These are phyloP conservation scores for Penicillium odoratum DNA, from an alignment of 495 filamentous ascomycete genomes.

Conservation along the genomic window DNA sequence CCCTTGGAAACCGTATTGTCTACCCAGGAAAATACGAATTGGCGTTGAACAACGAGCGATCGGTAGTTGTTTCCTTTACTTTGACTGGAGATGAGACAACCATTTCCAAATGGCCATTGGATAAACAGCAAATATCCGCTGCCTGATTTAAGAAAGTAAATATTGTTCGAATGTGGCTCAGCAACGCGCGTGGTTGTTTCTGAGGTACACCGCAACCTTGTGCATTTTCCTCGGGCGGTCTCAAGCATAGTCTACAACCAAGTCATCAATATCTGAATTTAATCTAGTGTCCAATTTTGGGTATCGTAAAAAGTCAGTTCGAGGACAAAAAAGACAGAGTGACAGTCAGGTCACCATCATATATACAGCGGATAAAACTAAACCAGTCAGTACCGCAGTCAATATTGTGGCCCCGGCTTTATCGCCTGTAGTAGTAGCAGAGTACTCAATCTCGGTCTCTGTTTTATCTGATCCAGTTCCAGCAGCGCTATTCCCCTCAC, in stretches of 20 bases:
- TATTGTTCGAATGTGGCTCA: not conserved
- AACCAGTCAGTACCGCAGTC: constrained; percentile 7
- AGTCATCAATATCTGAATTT: not conserved
- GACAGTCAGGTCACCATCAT: constrained; percentile 11
- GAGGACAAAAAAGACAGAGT: not conserved
- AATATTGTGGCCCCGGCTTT: constrained; percentile 10
- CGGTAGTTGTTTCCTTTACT: constrained; percentile 27
- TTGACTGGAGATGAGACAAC: constrained; percentile 33
- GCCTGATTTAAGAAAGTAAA: constrained; percentile 9
- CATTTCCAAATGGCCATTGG: constrained; percentile 36
- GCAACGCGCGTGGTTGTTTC: not conserved
- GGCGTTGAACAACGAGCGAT: constrained; percentile 51
- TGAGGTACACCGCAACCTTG: not conserved
- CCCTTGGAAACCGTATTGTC: constrained; percentile 57
- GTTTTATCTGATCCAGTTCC: constrained; percentile 12
- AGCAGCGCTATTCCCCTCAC: constrained; percentile 17
- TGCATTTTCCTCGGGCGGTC: not conserved
- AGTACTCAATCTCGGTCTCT: not conserved
- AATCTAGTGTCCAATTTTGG: not conserved
- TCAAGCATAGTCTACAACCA: not conserved
- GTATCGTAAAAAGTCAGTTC: not conserved
- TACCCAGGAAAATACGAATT: constrained; percentile 67
- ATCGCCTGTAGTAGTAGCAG: constrained; percentile 9
- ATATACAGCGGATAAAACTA: constrained; percentile 14
- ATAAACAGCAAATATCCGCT: constrained; percentile 29